Evolutionary conservation across 2,329 filamentous ascomycete genomes (phyloP).

Genomic region (Monosporascus sp.): DNA sequence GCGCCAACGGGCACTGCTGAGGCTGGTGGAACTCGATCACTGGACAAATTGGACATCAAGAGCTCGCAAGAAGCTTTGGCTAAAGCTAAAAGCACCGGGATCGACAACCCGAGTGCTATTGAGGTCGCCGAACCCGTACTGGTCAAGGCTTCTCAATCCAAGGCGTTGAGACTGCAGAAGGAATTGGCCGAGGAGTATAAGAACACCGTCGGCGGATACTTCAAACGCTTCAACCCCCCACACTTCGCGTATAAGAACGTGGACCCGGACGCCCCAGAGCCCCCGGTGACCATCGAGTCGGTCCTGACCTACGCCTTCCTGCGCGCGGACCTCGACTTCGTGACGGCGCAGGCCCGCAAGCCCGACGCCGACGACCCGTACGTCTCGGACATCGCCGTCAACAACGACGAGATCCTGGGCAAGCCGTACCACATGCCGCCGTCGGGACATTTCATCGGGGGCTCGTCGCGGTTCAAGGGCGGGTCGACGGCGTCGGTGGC

Average conservation of each 20-base stretch:
- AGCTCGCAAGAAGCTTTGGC: conserved; percentile 40
- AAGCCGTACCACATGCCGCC: conserved; percentile 47
- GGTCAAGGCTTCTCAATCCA: conserved; percentile 47
- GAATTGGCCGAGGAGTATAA: conserved; percentile 74
- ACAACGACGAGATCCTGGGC: conserved; percentile 79
- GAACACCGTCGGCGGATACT: conserved; percentile 87
- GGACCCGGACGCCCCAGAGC: conserved; percentile 28
- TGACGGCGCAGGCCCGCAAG: conserved; percentile 81
- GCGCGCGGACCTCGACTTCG: conserved; percentile 89
- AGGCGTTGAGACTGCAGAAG: conserved; percentile 64
- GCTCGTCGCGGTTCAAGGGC: conserved; percentile 76
- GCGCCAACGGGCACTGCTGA: conserved; percentile 18
- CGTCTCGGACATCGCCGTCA: conserved; percentile 71
- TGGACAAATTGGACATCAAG: conserved; percentile 43
- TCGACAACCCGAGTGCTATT: conserved; percentile 33
- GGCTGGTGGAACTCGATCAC: conserved; percentile 30
- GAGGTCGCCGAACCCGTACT: conserved; percentile 40
- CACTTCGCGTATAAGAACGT: conserved; percentile 53
- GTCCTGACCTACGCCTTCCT: conserved; percentile 90
- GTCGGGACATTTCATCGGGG: conserved; percentile 63
- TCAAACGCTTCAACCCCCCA: conserved; percentile 79
- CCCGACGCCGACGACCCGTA: conserved; percentile 67
- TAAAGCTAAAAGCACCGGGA: conserved; percentile 31
- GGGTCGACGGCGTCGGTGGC: conserved; percentile 89
- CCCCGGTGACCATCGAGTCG: conserved; percentile 62